Evolutionary conservation across 805 yeast species (phyloP), one percentile per base, ranked within the genome.

Genomic region (Candida wancherniae): DNA sequence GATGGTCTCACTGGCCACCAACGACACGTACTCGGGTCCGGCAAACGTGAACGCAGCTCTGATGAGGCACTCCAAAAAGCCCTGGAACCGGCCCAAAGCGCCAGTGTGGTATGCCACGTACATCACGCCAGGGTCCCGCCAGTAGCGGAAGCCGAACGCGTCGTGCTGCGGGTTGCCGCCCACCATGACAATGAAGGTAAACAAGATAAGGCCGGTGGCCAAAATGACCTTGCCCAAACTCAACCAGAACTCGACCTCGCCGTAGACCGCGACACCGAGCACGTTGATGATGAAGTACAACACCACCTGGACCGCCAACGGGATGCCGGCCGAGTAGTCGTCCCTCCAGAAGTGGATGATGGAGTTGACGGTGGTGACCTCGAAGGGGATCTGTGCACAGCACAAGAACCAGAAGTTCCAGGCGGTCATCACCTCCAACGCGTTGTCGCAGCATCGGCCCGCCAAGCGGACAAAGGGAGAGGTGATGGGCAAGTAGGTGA

Each of bases 1-100:
- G 19, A 70, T 61, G 3, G 84, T 76, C 53, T 86, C 95, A 27
- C 94, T 86, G 3, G 94, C 94, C 19, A 84, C 76, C 83, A 83
- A 79, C 1, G 90, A 71, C 20, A 86, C 73, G 46, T 83, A 82
- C 55, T 86, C 95, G 2, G 95, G 94, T 0, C 94, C 95, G 3
- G 84, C 84, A 42, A 83, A 77, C 11, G 92, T 81, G 53, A 80
- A 85, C 17, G 82, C 65, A 6, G 94, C 94, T 38, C 75, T 76
- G 31, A 74, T 68, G 26, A 84, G 55, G 39, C 88, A 80, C 0
- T 78, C 70, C 45, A 82, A 55, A 47, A 82, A 83, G 1, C 90
- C 94, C 45, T 79, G 73, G 45, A 81, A 80, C 37, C 80, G 60
- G 15, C 90, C 92, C 28, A 73, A 45, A 0, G 57, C 47, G 0